These are phyloP conservation scores for Colletotrichum ledebouriae DNA, from an alignment of 2,329 filamentous ascomycete species.

Conservation along the genomic window DNA sequence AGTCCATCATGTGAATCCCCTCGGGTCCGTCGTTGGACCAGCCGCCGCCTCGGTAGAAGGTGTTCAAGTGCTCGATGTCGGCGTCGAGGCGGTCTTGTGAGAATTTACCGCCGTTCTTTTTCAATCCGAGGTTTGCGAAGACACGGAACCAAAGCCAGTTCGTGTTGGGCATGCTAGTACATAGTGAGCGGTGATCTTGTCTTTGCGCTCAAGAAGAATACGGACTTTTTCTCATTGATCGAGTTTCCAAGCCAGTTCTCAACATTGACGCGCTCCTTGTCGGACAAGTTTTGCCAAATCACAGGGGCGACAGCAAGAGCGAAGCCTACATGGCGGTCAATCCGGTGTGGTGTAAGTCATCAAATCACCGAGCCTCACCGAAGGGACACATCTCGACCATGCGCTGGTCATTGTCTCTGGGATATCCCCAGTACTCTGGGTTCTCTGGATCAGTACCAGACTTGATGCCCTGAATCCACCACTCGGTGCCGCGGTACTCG, in stretches of 20 bases:
- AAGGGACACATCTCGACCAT: conserved; percentile 90
- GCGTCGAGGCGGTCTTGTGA: conserved; percentile 77
- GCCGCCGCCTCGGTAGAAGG: conserved; percentile 84
- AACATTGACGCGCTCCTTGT: conserved; percentile 74
- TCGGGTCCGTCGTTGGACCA: conserved; percentile 88
- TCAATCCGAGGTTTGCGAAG: conserved; percentile 83
- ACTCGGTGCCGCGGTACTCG: conserved; percentile 72
- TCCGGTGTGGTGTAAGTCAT: no score
- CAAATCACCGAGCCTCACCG: conserved; percentile 53
- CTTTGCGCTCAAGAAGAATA: fast-evolving
- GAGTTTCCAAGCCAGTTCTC: conserved; percentile 79
- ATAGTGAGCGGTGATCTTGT: background rate
- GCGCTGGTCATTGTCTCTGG: conserved; percentile 81
- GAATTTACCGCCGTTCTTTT: conserved; percentile 80
- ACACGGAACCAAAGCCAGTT: conserved; percentile 87
- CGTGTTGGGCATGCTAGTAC: conserved; percentile 75
- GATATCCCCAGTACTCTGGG: conserved; percentile 82
- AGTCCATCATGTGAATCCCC: conserved; percentile 86
- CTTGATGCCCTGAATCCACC: conserved; percentile 78
- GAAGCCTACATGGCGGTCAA: conserved; percentile 61
- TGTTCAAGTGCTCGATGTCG: conserved; percentile 83
- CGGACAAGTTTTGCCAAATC: conserved; percentile 76
- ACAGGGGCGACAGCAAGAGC: conserved; percentile 77
- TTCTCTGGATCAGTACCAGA: conserved; percentile 78
- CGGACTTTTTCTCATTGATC: conserved; percentile 81